Conservation (phyloP, 2,329 filamentous ascomycete genomes). For the Cladosporium austrohemisphaericum region DNA sequence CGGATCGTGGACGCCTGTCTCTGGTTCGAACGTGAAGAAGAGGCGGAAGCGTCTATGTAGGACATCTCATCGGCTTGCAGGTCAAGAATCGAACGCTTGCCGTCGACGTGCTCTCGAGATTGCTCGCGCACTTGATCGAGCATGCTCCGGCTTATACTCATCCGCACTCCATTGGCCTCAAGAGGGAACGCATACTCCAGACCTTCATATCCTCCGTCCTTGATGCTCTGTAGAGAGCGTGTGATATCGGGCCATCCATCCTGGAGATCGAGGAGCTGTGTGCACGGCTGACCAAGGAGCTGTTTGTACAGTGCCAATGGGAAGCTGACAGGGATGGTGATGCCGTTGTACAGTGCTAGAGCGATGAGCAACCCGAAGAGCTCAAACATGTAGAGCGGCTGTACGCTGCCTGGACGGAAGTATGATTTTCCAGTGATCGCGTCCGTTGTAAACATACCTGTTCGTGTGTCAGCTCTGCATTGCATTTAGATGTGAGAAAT, state of each 20-base stretch:
- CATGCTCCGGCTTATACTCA: slow-evolving; percentile 39
- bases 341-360: slow-evolving; percentile 85
- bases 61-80: not conserved
- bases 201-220: slow-evolving; percentile 75
- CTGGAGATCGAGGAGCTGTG: not conserved
- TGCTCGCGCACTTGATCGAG: not conserved
- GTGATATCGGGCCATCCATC: slow-evolving; percentile 59
- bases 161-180: slow-evolving; percentile 51
- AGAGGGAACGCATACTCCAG: slow-evolving; percentile 84
- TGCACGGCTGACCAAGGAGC: not conserved
- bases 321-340: slow-evolving; percentile 87
- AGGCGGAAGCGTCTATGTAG: not conserved
- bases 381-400: slow-evolving; percentile 86
- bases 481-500: no score
- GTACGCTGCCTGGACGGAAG: slow-evolving; percentile 79
- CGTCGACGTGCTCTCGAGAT: not conserved
- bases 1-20: no score
- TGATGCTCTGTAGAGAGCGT: slow-evolving; percentile 66
- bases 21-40: not conserved
- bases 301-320: slow-evolving; percentile 70
- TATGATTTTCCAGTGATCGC: slow-evolving; percentile 73
- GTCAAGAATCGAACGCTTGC: not conserved
- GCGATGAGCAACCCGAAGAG: slow-evolving; percentile 83
- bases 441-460: slow-evolving; percentile 74
- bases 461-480: not conserved